These are phyloP conservation scores for Scheffersomyces insectosa DNA, from an alignment of 1,139 yeast genomes.

Conservation along the genomic window DNA sequence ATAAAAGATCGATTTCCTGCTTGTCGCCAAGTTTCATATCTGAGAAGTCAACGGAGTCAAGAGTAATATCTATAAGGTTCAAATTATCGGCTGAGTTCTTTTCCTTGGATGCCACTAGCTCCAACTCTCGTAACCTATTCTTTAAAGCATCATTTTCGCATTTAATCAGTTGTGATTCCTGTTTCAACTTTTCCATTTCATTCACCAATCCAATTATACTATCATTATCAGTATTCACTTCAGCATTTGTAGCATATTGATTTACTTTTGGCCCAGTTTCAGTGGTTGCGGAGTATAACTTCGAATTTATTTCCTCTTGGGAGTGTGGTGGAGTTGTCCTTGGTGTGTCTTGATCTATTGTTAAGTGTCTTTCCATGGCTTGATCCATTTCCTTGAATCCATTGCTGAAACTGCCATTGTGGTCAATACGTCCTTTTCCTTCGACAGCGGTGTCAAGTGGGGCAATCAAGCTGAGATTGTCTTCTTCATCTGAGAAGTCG, in stretches of 20 bases:
- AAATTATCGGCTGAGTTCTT: neutral
- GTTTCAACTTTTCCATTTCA: constrained; percentile 12
- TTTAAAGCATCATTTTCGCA: neutral
- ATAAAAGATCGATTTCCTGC: neutral
- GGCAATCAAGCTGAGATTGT: constrained; percentile 9
- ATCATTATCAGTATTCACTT: neutral
- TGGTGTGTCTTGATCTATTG: constrained; percentile 16
- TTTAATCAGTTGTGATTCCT: constrained; percentile 5
- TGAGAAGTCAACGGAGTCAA: neutral
- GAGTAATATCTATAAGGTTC: neutral
- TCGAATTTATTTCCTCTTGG: constrained; percentile 16
- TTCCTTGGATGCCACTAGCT: neutral
- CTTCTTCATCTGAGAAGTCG: constrained; percentile 8
- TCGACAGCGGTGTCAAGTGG: constrained; percentile 2
- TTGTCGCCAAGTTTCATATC: neutral
- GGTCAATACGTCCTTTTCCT: constrained; percentile 8
- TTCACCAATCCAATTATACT: constrained; percentile 4
- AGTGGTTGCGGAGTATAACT: constrained; percentile 2
- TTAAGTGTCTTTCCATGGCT: constrained; percentile 1
- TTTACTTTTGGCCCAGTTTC: neutral
- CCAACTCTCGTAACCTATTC: constrained; percentile 3
- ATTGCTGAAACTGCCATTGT: constrained; percentile 8
- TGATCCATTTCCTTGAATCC: constrained; percentile 1
- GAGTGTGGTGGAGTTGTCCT: constrained; percentile 28
- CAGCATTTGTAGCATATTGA: constrained; percentile 1